Base-by-base conservation (phyloP, 2,329 filamentous ascomycete genomes). In the Colletotrichum orbiculare region DNA sequence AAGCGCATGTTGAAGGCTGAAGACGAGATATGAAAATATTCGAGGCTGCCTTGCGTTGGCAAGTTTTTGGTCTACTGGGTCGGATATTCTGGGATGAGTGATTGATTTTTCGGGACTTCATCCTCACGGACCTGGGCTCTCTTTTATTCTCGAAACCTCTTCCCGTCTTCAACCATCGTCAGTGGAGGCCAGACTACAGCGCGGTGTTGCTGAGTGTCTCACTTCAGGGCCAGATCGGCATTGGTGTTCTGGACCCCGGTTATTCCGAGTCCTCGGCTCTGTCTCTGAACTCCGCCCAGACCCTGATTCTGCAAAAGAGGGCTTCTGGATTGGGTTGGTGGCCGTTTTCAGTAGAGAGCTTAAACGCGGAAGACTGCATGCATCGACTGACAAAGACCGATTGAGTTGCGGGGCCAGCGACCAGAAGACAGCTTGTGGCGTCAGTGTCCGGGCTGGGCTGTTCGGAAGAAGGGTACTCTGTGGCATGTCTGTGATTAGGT, bases 261-360 rank as follows among this genome's bases (percentile, higher is more conserved):
- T 38, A 46, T 34, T 42, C 42, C 53, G 42, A 25, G 8, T 35
- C 10, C 42, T 38, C 33, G 53, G 41, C 17, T 46, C 41, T 46
- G 53, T 55, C 12, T 45, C 25, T 46, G 53, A 11, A n/a, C 9
- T 10, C 41, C n/a, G 42, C 6, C 53, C 33, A 10, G 42, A 9
- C 46, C n/a, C 17, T 25, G 25, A 25, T 25, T 25, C n/a, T 55
- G 25, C 41, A 42, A 41, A 55, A 55, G 41, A 55, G n/a, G 53
- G 41, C 33, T 8, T 25, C 42, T 4, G 8, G 11, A 15, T 55
- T 45, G 25, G 42, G 34, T 6, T 55, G 13, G 5, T 15, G 4
- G n/a, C 53, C 42, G 53, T 55, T 55, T 55, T 55, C 53, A 13
- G 53, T n/a, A 43, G 13, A 34, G 15, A 33, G 25, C 25, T 13